Base-by-base conservation (phyloP, 768 basidiomycete species). In the Fomitopsis pulvina region DNA sequence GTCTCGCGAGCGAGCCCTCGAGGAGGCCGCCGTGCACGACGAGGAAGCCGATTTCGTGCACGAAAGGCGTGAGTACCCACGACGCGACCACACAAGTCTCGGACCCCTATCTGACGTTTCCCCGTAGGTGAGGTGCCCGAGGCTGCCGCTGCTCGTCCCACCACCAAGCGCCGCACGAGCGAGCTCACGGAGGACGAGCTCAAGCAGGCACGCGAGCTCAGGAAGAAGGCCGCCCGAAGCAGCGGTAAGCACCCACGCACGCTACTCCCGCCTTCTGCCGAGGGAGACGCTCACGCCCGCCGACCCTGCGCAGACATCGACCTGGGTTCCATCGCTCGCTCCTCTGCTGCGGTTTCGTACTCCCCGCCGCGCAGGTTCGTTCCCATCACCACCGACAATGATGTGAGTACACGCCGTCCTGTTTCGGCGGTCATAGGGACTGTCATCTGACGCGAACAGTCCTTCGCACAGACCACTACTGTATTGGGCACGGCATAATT, bases 321-420 rank as follows among this genome's bases (percentile, higher is more conserved):
- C 66, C 77, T 94, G 51, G 74, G 78, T 28, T 73, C 83, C 48
- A 93, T 94, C 59, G 92, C 92, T 12, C 81, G 88, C 58, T 88
- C 88, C 49, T 92, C 89, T 8, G 76, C 75, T 52, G 91, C 83
- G 11, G 78, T 81, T 25, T 80, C 78, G 54, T 69, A 66, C 52
- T 84, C 78, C 54, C 83, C 55, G 49, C 59, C 62, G 24, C 42
- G 46, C 38, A 49, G 60, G 27, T 43, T 63, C 32, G 50, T 60
- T 39, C 61, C 68, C 43, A 59, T 63, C 52, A 61, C 60, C 40
- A 59, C 60, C 50, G 64, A 61, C 39, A 61, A 63, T 44, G 54
- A 63, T 51, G 62, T 63, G 41, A 41, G 60, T 49, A 37, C 0
- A 18, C 21, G 4, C n/a, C n/a, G 39, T 16, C 14, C 39, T 18